Base-by-base conservation (phyloP, 768 basidiomycete species). In the Lentinula detonsa region DNA sequence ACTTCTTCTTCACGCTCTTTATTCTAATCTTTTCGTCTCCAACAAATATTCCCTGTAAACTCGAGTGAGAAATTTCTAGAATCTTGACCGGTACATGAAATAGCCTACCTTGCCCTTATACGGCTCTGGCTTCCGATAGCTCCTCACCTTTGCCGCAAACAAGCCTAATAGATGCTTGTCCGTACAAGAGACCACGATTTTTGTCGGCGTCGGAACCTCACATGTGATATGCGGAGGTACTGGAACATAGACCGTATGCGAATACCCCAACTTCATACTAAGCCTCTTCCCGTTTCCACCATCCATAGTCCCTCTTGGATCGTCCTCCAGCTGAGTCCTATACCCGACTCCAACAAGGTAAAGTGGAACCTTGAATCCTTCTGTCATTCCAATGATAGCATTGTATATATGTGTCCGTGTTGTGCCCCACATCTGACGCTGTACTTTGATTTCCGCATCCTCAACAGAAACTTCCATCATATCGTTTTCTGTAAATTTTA, bases 271-370 rank as follows among this genome's bases (percentile, higher is more conserved):
- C 74, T 95, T 95, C 83, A 98, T 86, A 71, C 88, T 92, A 57
- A 98, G 75, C 57, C 90, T 77, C 72, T 86, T 76, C 23, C 87
- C 86, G 45, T 76, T 83, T 60, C 82, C 78, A 43, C 85, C 86
- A 53, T 82, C 76, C 21, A 74, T 64, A 56, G 78, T 79, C 28
- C 81, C 87, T 35, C 87, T 74, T 18, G 91, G 90, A 68, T 91
- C 89, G 9, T 83, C 81, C 75, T 99, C 96, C 61, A 98, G 73
- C 2, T 85, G 85, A 7, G 88, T 95, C 68, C 96, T 82, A 76
- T 93, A 99, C 1, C 96, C 95, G 37, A 99, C 94, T 16, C 96
- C 96, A 63, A 98, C 95, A 63, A 99, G 84, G 69, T 88, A 88
- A 15, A 99, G 72, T 13, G 93, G 87, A 8, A 92, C 80, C 0